These are phyloP conservation scores for Puccinia coronata DNA, from an alignment of 1,284 basidiomycete species.

Conservation along the genomic window DNA sequence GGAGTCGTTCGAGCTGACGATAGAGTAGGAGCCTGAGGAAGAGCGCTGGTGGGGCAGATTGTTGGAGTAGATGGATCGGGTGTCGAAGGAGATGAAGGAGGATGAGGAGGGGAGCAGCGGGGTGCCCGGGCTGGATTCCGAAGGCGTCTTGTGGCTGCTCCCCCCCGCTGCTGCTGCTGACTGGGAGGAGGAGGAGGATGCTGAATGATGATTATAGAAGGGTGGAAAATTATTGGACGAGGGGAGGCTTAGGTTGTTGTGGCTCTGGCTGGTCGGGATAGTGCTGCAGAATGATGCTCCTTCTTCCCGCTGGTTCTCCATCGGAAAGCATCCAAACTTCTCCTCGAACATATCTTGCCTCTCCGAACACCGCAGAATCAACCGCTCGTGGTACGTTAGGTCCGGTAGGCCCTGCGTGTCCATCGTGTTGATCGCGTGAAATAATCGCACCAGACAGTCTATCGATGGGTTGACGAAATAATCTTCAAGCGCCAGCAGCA, in stretches of 20 bases:
- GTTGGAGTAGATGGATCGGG: conserved; percentile 16
- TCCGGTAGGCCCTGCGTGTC: conserved; percentile 76
- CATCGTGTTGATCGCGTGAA: conserved; percentile 89
- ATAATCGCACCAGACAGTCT: conserved; percentile 81
- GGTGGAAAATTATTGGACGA: too few relatives aligned
- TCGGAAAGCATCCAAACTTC: conserved; percentile 58
- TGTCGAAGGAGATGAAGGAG: conserved; percentile 26
- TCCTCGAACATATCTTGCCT: conserved; percentile 88
- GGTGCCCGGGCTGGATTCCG: conserved; percentile 1
- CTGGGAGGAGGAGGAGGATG: not conserved
- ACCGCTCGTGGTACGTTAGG: conserved; percentile 77
- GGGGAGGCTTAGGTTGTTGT: conserved; percentile 25
- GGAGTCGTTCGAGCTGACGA: not conserved
- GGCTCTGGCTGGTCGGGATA: not conserved
- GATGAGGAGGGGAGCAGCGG: conserved; percentile 27
- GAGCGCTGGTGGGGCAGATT: conserved; percentile 18
- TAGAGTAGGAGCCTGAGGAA: conserved; percentile 29
- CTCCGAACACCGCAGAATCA: conserved; percentile 84
- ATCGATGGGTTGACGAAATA: conserved; percentile 86
- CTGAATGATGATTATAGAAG: not conserved
- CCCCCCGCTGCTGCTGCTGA: too few relatives aligned
- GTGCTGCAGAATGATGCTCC: not conserved
- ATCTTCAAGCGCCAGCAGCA: conserved; percentile 90
- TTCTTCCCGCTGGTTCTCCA: not conserved
- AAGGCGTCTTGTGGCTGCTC: not conserved